These are phyloP conservation scores for Suhomyces prunicola DNA, from an alignment of 805 yeast species.

Conservation along the genomic window DNA sequence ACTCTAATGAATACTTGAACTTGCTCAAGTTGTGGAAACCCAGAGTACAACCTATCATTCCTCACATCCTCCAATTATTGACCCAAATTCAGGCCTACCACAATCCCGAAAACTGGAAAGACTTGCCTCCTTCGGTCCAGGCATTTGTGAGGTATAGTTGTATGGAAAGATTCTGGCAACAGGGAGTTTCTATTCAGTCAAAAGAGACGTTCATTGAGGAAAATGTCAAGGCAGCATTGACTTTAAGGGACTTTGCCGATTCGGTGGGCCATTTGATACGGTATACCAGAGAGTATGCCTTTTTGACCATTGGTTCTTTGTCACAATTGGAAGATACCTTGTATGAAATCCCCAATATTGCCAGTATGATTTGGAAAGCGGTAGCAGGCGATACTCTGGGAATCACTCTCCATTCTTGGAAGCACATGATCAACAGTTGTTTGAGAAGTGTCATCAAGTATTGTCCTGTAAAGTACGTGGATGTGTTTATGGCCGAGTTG, in stretches of 20 bases:
- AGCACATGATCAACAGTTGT: slow-evolving; percentile 90
- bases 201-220: slow-evolving; percentile 93
- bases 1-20: slow-evolving; percentile 67
- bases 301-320: slow-evolving; percentile 83
- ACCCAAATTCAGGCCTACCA: slow-evolving; percentile 93
- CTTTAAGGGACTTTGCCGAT: slow-evolving; percentile 95
- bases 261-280: slow-evolving; percentile 94
- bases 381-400: slow-evolving; percentile 84
- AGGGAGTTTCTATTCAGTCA: slow-evolving; percentile 91
- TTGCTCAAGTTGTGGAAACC: slow-evolving; percentile 87
- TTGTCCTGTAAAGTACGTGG: slow-evolving; percentile 73
- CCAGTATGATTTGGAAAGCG: slow-evolving; percentile 74
- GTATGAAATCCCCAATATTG: slow-evolving; percentile 81
- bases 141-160: slow-evolving; percentile 87
- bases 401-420: slow-evolving; percentile 92
- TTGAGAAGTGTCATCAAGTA: slow-evolving; percentile 81
- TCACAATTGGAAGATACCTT: slow-evolving; percentile 86
- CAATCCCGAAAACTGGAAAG: slow-evolving; percentile 88
- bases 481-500: slow-evolving; percentile 68
- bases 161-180: slow-evolving; percentile 97
- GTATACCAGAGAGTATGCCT: slow-evolving; percentile 94
- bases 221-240: slow-evolving; percentile 88
- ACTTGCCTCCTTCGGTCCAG: slow-evolving; percentile 84
- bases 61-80: slow-evolving; percentile 81
- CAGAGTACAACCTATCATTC: slow-evolving; percentile 84